A percentile compares a stretch with the other conserved stretches of the same genome.
These are phyloP conservation scores for Ambrosia trifida DNA, from an alignment of 129 eudicot genomes.

Conservation along the genomic window DNA sequence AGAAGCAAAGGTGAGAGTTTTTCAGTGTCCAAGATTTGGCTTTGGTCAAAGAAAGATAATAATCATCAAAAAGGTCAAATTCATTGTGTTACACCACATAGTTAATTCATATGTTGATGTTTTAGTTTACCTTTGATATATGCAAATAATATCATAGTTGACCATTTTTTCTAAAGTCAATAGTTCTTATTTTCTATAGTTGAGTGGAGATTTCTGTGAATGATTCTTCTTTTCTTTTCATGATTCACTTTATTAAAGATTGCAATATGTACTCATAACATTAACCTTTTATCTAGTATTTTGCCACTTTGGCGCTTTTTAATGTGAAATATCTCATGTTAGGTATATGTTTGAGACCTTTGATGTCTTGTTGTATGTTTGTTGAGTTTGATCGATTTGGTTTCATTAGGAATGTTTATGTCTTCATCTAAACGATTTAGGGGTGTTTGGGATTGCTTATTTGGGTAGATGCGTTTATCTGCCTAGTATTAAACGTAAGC, in stretches of 20 bases:
- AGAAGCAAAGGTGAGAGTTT: constrained; percentile 93
- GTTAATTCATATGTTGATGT: constrained; percentile 54
- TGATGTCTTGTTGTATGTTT: neutral
- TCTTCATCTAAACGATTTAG: neutral
- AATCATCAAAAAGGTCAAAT: constrained; percentile 41
- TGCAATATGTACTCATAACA: constrained; percentile 39
- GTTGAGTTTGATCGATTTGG: neutral
- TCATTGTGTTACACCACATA: constrained; percentile 47
- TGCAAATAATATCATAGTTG: constrained; percentile 35
- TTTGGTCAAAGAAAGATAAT: constrained; percentile 83
- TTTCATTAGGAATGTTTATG: neutral
- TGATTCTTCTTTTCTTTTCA: constrained; percentile 40
- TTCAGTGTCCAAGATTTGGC: constrained; percentile 97
- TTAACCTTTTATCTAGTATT: constrained; percentile 38
- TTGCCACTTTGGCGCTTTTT: neutral
- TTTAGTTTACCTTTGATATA: constrained; percentile 51
- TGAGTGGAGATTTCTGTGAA: constrained; percentile 43
- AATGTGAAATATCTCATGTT: constrained; percentile 20
- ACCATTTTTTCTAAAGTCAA: constrained; percentile 24
- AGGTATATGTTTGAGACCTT: constrained; percentile 17
- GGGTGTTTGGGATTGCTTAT: too few species aligned
- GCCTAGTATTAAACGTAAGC: too few species aligned
- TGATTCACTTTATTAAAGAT: constrained; percentile 36
- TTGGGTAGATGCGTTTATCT: too few species aligned
- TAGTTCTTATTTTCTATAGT: constrained; percentile 28